Evolutionary conservation across 345 rosid genomes (phyloP), one percentile per base, ranked within the genome.

Genomic region (Carallia brachiata): DNA sequence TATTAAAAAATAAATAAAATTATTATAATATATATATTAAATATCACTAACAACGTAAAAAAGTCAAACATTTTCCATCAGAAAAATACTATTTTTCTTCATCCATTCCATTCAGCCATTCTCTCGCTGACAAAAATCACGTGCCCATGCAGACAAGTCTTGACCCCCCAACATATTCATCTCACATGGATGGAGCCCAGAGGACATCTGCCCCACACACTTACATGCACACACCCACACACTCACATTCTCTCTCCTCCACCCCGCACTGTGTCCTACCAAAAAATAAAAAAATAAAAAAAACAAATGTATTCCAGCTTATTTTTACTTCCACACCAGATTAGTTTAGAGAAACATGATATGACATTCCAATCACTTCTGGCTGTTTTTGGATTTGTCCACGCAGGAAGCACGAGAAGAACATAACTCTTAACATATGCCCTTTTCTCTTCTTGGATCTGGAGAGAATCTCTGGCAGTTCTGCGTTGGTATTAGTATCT

Each of bases 111-210:
- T 52, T 36, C 37, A 4, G 12, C 28, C 34, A 7, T 5, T 2
- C 57, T 3, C 39, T 13, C 50, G 13, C 79, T 81, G 90, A 77
- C 89, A 80, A 69, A 44, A 74, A 74, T 70, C 92, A 90, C 94
- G 87, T 90, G 97, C 44, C 50, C 60, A 79, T 70, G 83, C 65
- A 74, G 89, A 84, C 86, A 85, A 65, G 72, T 63, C 28, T 55
- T 72, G 90, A 85, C 93, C 90, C 90, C 86, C 89, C 66, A 79
- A 72, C 83, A 61, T 64, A 64, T 73, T 59, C 84, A 61, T 72
- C 78, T 73, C 96, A 90, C 92, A 86, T 92, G 96, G 84, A 64
- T 70, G 68, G 75, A 73, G 74, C 75, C 76, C 67, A 52, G 66
- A 68, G 61, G 71, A 65, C 75, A 67, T 75, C 80, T 71, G 74